Conservation (phyloP, 768 basidiomycete species). For the Botryobasidium botryosum region DNA sequence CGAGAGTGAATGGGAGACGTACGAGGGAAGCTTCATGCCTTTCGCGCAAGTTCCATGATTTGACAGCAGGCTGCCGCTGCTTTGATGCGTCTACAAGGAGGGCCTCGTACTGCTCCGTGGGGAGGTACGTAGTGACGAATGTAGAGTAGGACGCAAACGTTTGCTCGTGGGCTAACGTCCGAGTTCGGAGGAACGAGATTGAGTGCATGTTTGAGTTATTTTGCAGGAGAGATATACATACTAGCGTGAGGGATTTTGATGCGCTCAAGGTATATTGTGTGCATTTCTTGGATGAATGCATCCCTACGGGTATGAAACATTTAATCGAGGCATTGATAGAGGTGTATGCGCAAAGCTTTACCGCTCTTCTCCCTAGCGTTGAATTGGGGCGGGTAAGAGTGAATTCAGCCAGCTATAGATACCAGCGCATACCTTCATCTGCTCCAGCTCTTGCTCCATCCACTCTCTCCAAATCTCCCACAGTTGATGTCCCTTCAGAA, state of each 20-base stretch:
- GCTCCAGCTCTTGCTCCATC: slow-evolving; percentile 48
- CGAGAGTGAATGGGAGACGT: slow-evolving; percentile 13
- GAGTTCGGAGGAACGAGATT: no score
- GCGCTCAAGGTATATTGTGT: slow-evolving; percentile 43
- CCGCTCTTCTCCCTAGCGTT: neutral
- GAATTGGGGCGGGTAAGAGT: neutral
- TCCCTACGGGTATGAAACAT: slow-evolving; percentile 19
- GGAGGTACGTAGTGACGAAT: slow-evolving; percentile 67
- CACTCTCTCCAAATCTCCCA: slow-evolving; percentile 64
- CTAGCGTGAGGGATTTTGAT: slow-evolving; percentile 64
- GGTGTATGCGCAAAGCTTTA: neutral
- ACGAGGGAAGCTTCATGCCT: slow-evolving; percentile 43
- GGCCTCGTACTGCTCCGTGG: slow-evolving; percentile 58
- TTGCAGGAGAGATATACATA: slow-evolving; percentile 19
- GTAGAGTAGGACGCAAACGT: slow-evolving; percentile 77
- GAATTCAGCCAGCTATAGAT: slow-evolving; percentile 27
- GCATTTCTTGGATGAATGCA: slow-evolving; percentile 32
- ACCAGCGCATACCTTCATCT: slow-evolving; percentile 19
- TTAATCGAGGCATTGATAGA: neutral
- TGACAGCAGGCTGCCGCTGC: slow-evolving; percentile 39
- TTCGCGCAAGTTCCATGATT: slow-evolving; percentile 48
- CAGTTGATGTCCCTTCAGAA: slow-evolving; percentile 47
- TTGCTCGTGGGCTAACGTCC: slow-evolving; percentile 52
- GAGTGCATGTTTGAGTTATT: neutral
- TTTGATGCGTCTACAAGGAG: slow-evolving; percentile 66